phyloP scores from a whole-genome alignment of 352 stramenopile genomes.

The Globisporangium spinosum region DNA sequence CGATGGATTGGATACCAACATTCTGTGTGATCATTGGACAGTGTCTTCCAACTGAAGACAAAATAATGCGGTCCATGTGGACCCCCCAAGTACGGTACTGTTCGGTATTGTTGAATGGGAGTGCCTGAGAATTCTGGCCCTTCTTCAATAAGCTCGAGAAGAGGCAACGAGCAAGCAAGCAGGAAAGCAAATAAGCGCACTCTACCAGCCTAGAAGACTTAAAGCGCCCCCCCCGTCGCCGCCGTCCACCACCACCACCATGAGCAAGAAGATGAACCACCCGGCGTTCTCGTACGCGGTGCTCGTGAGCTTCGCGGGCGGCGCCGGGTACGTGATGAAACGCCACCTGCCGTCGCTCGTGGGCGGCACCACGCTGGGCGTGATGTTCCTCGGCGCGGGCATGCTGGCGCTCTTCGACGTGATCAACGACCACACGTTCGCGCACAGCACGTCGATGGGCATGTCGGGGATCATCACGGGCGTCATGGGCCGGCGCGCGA shows the following conservation, averaged over 20 bases:
- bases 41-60: not conserved
- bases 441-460: conserved; percentile 55
- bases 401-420: conserved; percentile 63
- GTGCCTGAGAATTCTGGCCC: not conserved
- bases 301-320: conserved; percentile 57
- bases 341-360: conserved; percentile 63
- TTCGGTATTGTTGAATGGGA: not conserved
- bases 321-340: conserved; percentile 59
- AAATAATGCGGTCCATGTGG: not conserved
- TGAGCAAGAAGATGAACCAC: conserved; percentile 35
- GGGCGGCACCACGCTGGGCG: conserved; percentile 50
- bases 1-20: not conserved
- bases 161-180: not conserved
- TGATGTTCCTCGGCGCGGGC: conserved; percentile 63
- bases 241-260: conserved; percentile 7
- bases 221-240: not conserved
- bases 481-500: conserved; percentile 51
- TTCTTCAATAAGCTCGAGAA: not conserved
- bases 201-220: not conserved
- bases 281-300: conserved; percentile 73
- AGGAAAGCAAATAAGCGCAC: not conserved
- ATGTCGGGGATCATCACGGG: conserved; percentile 70
- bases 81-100: not conserved
- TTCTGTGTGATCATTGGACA: too few relatives aligned
- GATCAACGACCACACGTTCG: conserved; percentile 71